phyloP scores from a whole-genome alignment of 306 rosid genomes.

The Heteromeles arbutifolia region DNA sequence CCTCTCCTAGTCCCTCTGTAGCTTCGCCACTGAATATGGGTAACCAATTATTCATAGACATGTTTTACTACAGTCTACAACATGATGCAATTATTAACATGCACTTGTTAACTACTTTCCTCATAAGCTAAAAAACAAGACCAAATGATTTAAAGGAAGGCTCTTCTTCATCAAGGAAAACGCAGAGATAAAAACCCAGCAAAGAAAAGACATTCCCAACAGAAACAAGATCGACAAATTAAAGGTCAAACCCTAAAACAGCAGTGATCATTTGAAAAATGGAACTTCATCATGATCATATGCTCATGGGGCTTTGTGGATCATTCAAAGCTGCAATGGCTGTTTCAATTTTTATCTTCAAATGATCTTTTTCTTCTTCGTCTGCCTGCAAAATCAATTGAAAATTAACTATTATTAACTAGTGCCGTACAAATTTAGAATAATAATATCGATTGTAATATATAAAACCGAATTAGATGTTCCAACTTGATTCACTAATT shows the following conservation, averaged over 20 bases:
- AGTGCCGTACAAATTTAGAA: neutral
- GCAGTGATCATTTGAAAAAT: neutral
- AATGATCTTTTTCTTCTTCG: slow-evolving; percentile 66
- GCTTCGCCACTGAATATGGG: no score
- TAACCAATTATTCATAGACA: neutral
- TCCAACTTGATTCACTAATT: neutral
- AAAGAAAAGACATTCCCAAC: neutral
- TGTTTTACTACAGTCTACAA: neutral
- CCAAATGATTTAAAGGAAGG: neutral
- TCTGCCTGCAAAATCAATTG: slow-evolving; percentile 52
- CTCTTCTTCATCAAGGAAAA: neutral
- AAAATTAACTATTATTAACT: neutral
- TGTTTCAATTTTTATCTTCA: slow-evolving; percentile 54
- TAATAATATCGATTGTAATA: neutral
- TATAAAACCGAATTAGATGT: neutral
- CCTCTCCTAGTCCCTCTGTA: no score
- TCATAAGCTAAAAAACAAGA: neutral
- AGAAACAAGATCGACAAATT: neutral
- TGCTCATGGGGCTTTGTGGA: slow-evolving; percentile 79
- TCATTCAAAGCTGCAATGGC: slow-evolving; percentile 76
- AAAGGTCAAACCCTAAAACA: neutral
- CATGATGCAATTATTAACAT: neutral
- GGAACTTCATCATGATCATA: slow-evolving; percentile 20
- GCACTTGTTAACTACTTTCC: neutral
- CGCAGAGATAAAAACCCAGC: neutral